phyloP scores from a whole-genome alignment of 73 alveolate species.

The Paramecium caudatum region DNA sequence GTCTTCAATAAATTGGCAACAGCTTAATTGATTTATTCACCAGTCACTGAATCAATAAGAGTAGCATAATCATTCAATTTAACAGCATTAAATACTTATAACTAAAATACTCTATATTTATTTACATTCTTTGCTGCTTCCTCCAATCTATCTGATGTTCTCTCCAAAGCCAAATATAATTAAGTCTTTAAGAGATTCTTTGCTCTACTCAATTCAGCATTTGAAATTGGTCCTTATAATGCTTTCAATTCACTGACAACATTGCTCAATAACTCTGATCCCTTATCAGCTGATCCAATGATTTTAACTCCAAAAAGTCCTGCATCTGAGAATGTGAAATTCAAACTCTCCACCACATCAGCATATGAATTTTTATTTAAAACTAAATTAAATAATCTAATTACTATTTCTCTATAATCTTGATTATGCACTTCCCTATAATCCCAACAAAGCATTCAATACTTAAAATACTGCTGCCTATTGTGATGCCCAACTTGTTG shows the following conservation, averaged over 20 bases:
- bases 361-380: constrained; percentile 66
- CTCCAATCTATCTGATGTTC: constrained; percentile 75
- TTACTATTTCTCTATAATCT: constrained; percentile 51
- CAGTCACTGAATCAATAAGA: constrained; percentile 66
- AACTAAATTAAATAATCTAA: not conserved
- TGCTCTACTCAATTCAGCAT: constrained; percentile 73
- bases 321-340: constrained; percentile 75
- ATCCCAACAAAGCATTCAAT: constrained; percentile 66
- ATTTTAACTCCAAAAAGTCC: constrained; percentile 76
- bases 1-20: constrained; percentile 68
- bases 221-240: constrained; percentile 54
- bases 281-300: constrained; percentile 77
- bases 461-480: constrained; percentile 68
- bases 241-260: constrained; percentile 65
- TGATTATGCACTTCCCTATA: constrained; percentile 28
- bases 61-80: constrained; percentile 66
- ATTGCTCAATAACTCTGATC: constrained; percentile 54
- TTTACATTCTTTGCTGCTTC: constrained; percentile 75
- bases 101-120: not conserved
- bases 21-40: constrained; percentile 63
- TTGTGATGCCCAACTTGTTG: constrained; percentile 62
- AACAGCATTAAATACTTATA: constrained; percentile 64
- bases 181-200: constrained; percentile 65
- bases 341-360: constrained; percentile 72
- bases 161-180: constrained; percentile 72